Base-by-base conservation (phyloP, 257 asterid species). In the Solanum raphanifolium region DNA sequence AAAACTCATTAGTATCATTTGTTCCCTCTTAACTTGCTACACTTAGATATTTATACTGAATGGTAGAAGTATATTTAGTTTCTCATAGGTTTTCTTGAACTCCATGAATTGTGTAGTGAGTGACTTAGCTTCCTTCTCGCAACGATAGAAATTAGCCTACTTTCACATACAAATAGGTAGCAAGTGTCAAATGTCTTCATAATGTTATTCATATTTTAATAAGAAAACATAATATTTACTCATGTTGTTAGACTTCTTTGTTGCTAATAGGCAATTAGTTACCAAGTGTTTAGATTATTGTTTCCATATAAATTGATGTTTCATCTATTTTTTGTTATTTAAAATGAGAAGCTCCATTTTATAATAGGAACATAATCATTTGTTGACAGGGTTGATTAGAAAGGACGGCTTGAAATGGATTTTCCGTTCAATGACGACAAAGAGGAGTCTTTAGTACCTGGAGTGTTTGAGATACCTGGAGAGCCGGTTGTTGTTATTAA, bases 401-500 rank as follows among this genome's bases (percentile, higher is more conserved):
- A 58, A 83, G 38, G 72, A 15, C 3, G 7, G 4, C 35, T 25
- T 35, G 27, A 85, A 81, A 94, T 93, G 95, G 92, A 93, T 55
- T 88, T 86, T 46, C 55, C 83, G 7, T 58, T 86, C 35, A 68
- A 88, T 55, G 87, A 71, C 83, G 90, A 93, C 20, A 79, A 86
- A 3, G 27, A 25, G 15, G 93, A 90, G 34, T 82, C 90, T 21
- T 88, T 91, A 25, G 36, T 88, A 13, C 52, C 90, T 66, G 89
- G 79, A 13, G 86, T 92, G 38, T 92, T 75, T 91, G 88, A 90
- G 79, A 66, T 93, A 60, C 94, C 93, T 11, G 93, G 94, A 86
- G 98, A 95, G 89, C 94, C 96, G 21, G 95, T 93, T 69, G 86
- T 94, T 36, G 88, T 95, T 68, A 90, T 95, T 71, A 92, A 93